Evolutionary conservation across 352 stramenopile genomes (phyloP), one percentile per base, ranked within the genome.

Genomic region (Blastocystis sp.): DNA sequence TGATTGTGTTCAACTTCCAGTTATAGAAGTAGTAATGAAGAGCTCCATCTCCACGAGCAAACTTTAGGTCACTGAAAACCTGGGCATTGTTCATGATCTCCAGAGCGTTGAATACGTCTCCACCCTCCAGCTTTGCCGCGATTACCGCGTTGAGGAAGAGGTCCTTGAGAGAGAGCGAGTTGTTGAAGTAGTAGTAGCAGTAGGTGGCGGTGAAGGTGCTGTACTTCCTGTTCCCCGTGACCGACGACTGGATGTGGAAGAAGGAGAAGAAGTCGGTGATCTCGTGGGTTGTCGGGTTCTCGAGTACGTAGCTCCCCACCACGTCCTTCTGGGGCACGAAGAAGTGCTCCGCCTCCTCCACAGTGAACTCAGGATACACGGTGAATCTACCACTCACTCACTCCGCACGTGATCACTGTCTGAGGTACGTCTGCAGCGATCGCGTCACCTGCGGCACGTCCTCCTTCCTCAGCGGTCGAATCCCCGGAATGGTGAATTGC

Each of bases 121-220:
- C 91, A 76, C 92, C 93, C 34, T 92, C 82, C 29, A 90, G 84
- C 53, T 94, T 94, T 0, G 95, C 94, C 70, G 96, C 90, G 68
- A 96, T 93, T 61, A 97, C 92, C 43, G 92, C 92, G 91, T 97
- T 94, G 66, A 91, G 91, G 93, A 97, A 96, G 43, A 97, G 92
- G 41, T 94, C 92, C 55, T 90, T 91, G 53, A 95, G 90, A 64
- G 90, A 63, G 34, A 29, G 23, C 34, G 54, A 91, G 20, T 91
- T 94, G 15, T 91, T 95, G 13, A 94, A 93, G 92, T 99, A 99
- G 93, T 99, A 99, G 90, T 98, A 99, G 76, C 94, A 97, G 92
- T 99, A 99, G n/a, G 95, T 96, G 0, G 97, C 97, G 91, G 94
- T 94, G n/a, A 99, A 93, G 59, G 93, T 97, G 50, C 94, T 93